Percentiles rank a stretch among this genome's conserved stretches.
Conservation (phyloP, 176 grass and related monocot species). For the Alloteropsis semialata region DNA sequence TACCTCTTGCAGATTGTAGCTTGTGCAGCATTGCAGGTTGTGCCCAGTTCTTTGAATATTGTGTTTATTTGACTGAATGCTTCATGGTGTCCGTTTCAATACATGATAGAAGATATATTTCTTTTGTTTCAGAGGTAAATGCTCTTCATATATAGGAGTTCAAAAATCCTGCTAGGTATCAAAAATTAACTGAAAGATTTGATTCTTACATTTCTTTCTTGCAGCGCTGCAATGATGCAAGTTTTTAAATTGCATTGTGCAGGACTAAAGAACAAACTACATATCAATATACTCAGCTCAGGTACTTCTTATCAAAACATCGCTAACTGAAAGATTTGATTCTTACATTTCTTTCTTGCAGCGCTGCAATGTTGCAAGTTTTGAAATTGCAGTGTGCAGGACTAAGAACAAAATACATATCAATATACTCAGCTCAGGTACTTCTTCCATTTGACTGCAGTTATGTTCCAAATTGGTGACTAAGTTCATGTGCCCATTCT, state of each 20-base stretch:
- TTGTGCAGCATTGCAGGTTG: neutral
- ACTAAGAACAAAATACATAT: neutral
- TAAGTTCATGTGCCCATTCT: neutral
- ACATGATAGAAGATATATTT: neutral
- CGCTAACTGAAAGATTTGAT: neutral
- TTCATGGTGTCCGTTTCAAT: neutral
- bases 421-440: constrained; percentile 14
- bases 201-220: neutral
- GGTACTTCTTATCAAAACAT: constrained; percentile 13
- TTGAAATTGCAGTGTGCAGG: neutral
- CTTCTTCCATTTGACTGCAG: constrained; percentile 15
- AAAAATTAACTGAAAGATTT: neutral
- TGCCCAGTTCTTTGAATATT: neutral
- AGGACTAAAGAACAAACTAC: neutral
- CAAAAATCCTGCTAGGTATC: neutral
- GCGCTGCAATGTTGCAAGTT: neutral
- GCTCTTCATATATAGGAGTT: neutral
- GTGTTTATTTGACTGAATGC: neutral
- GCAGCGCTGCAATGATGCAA: neutral
- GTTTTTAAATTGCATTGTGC: neutral
- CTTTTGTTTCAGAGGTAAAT: constrained; percentile 8
- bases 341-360: neutral
- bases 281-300: neutral
- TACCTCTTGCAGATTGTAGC: neutral
- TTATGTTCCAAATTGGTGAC: neutral